A percentile compares a stretch with the other conserved stretches of the same genome.
phyloP scores from a whole-genome alignment of 192 early-diverging fungal species.

The Linnemannia schmuckeri region DNA sequence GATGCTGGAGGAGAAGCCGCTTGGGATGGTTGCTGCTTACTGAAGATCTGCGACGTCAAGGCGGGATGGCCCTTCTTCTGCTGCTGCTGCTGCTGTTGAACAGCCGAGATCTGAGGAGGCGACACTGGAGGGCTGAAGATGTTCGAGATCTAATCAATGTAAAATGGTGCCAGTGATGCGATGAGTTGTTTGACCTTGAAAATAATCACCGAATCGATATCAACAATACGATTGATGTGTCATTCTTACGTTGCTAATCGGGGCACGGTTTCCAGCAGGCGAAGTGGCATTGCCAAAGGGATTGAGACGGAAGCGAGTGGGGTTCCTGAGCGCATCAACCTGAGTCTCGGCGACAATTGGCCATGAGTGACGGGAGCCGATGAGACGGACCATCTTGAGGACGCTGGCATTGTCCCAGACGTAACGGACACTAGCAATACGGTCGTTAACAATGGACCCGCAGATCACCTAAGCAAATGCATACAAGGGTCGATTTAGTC shows the following conservation, averaged over 20 bases:
- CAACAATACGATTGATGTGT: background rate
- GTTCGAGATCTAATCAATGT: slow-evolving; percentile 38
- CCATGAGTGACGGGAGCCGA: slow-evolving; percentile 53
- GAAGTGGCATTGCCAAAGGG: slow-evolving; percentile 46
- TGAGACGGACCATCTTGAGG: slow-evolving; percentile 54
- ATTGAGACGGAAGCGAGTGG: slow-evolving; percentile 49
- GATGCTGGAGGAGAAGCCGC: background rate
- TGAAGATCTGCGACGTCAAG: background rate
- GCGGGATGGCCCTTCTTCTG: slow-evolving; percentile 17
- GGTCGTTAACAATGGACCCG: slow-evolving; percentile 34
- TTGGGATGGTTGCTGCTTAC: background rate
- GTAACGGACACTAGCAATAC: slow-evolving; percentile 50
- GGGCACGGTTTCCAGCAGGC: slow-evolving; percentile 27
- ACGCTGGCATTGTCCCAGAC: slow-evolving; percentile 55
- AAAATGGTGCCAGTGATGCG: background rate
- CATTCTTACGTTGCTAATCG: slow-evolving; percentile 12
- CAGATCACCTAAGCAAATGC: slow-evolving; percentile 27
- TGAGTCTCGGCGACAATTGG: slow-evolving; percentile 57
- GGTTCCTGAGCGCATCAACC: slow-evolving; percentile 46
- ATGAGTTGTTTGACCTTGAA: background rate
- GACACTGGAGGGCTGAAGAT: slow-evolving; percentile 43
- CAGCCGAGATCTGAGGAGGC: slow-evolving; percentile 14
- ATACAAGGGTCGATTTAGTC: background rate
- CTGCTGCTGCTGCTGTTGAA: background rate
- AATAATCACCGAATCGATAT: background rate